Evolutionary conservation across 306 rosid genomes (phyloP).

Genomic region (Pterocarpus santalinus): DNA sequence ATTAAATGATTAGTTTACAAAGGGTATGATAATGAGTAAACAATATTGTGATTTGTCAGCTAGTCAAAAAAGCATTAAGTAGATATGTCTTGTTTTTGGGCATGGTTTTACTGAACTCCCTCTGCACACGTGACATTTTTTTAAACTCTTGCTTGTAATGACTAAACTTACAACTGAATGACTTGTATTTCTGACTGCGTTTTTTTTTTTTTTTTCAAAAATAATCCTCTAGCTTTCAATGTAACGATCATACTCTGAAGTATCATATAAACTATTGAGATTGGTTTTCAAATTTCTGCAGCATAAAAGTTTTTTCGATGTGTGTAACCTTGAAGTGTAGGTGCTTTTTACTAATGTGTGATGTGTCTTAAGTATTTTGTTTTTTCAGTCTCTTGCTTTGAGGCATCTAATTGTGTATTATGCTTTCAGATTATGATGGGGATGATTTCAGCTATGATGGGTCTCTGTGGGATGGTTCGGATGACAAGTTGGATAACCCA

Average conservation of each 20-base stretch:
- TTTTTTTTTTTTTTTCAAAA: too few relatives aligned
- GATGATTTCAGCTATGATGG: slow-evolving; percentile 54
- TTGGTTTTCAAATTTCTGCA: background rate
- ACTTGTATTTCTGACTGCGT: too few relatives aligned
- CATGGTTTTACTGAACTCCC: background rate
- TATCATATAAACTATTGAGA: background rate
- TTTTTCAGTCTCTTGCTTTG: slow-evolving; percentile 20
- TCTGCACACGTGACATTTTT: background rate
- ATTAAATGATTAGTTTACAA: slow-evolving; percentile 15
- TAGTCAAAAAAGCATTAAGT: background rate
- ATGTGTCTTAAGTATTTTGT: background rate
- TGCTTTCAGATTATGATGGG: slow-evolving; percentile 57
- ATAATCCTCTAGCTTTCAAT: too few relatives aligned
- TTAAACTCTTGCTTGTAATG: too few relatives aligned
- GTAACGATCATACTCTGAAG: background rate
- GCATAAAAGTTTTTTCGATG: background rate
- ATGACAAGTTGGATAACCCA: slow-evolving; percentile 56
- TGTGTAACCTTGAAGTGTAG: background rate
- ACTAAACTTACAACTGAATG: too few relatives aligned
- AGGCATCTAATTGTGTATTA: slow-evolving; percentile 15
- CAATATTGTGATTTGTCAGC: slow-evolving; percentile 1
- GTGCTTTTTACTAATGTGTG: background rate
- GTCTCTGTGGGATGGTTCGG: slow-evolving; percentile 59
- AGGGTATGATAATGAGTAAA: background rate
- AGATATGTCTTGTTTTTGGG: background rate